Evolutionary conservation across 768 basidiomycete species (phyloP).

Genomic region (Plicaturopsis crispa): DNA sequence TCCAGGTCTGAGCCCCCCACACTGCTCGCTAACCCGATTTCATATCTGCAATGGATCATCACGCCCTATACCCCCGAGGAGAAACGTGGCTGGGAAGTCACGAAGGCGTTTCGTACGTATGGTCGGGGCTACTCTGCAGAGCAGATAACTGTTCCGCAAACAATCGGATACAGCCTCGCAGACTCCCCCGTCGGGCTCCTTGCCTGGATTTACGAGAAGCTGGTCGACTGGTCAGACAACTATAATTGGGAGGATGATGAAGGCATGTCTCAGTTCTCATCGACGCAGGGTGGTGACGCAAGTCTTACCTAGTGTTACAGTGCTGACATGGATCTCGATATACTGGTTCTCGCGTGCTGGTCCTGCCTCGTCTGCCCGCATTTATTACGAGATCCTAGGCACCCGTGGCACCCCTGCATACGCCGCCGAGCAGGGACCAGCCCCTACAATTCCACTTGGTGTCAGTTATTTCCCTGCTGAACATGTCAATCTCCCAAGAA

Average conservation of each 20-base stretch:
- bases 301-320: too few relatives aligned
- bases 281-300: background rate
- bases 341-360: conserved; percentile 24
- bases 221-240: conserved; percentile 38
- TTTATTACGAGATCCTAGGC: conserved; percentile 13
- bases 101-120: conserved; percentile 19
- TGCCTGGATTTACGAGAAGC: conserved; percentile 48
- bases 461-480: conserved; percentile 48
- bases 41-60: conserved; percentile 17
- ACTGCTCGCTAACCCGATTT: conserved; percentile 2
- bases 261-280: conserved; percentile 25
- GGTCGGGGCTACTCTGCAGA: conserved; percentile 30
- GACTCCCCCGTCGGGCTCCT: conserved; percentile 52
- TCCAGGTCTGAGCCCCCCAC: background rate
- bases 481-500: conserved; percentile 22
- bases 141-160: conserved; percentile 44
- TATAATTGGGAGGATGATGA: conserved; percentile 56
- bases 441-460: conserved; percentile 34
- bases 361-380: conserved; percentile 13
- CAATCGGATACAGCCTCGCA: conserved; percentile 43
- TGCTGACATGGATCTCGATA: conserved; percentile 28
- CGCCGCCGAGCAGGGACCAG: too few relatives aligned
- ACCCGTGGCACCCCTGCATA: too few relatives aligned
- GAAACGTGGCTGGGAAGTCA: conserved; percentile 19
- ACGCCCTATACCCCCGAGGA: conserved; percentile 25